Evolutionary conservation across 116 monocot genomes (phyloP).

Genomic region (Phalaenopsis hybrid): DNA sequence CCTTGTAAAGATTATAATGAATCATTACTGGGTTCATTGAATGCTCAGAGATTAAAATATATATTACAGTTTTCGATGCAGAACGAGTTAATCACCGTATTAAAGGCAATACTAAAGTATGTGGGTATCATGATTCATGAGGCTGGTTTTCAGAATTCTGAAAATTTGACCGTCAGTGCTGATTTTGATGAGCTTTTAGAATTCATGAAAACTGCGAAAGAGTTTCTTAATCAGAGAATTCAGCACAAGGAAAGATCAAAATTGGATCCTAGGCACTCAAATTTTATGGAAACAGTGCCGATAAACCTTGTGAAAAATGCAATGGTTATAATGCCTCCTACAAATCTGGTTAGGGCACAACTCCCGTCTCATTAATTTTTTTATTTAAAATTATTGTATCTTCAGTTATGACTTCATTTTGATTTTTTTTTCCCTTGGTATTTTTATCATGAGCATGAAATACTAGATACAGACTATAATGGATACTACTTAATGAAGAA

Average conservation of each 20-base stretch:
- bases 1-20: constrained; percentile 16
- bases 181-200: constrained; percentile 20
- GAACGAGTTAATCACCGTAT: constrained; percentile 31
- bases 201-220: constrained; percentile 31
- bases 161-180: constrained; percentile 11
- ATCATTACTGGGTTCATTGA: constrained; percentile 24
- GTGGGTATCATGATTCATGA: constrained; percentile 21
- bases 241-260: constrained; percentile 3
- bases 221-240: constrained; percentile 21
- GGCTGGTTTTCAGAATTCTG: constrained; percentile 11
- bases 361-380: neutral
- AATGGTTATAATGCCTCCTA: neutral
- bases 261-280: constrained; percentile 1
- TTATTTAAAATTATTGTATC: neutral
- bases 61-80: constrained; percentile 39
- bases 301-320: neutral
- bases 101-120: constrained; percentile 33
- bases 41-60: constrained; percentile 52
- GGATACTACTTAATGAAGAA: neutral
- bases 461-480: neutral
- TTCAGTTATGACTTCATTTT: neutral
- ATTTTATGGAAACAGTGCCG: neutral
- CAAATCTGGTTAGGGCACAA: constrained; percentile 11
- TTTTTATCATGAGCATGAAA: no score
- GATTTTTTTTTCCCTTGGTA: neutral